Evolutionary conservation across 164 flowering plant genomes (phyloP).

Genomic region (Tinospora cordifolia): DNA sequence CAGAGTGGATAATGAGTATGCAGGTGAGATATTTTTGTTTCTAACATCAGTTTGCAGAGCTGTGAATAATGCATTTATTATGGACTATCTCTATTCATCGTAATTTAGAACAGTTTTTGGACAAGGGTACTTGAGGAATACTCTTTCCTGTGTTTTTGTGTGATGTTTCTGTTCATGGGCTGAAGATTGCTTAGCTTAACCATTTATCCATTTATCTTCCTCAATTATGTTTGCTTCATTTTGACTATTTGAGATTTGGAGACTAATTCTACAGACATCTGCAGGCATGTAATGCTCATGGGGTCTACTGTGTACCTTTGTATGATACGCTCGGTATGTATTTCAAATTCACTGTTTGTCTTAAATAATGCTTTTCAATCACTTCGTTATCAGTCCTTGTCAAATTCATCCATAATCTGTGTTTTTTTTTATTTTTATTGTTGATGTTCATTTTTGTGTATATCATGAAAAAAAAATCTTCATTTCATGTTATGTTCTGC

Average conservation of each 20-base stretch:
- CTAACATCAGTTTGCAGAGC: not conserved
- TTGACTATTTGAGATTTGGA: not conserved
- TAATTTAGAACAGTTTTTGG: not conserved
- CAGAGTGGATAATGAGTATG: conserved; percentile 95
- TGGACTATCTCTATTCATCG: not conserved
- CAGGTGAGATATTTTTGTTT: conserved; percentile 42
- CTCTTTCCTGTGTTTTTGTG: not conserved
- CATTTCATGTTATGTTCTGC: not conserved
- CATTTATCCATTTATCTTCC: not conserved
- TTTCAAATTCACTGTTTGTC: not conserved
- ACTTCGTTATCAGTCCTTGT: too few relatives aligned
- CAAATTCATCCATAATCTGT: too few relatives aligned
- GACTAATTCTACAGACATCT: conserved; percentile 13
- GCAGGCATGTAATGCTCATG: conserved; percentile 99
- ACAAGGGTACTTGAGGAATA: not conserved
- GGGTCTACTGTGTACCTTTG: conserved; percentile 84
- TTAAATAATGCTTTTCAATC: too few relatives aligned
- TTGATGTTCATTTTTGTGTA: not conserved
- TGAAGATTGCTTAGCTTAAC: not conserved
- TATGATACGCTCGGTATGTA: conserved; percentile 89
- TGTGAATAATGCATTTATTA: not conserved
- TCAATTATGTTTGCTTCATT: not conserved
- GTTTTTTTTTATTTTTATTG: too few relatives aligned
- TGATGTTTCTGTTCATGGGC: not conserved
- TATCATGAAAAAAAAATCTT: not conserved